Base-by-base conservation (phyloP, 352 stramenopile species). In the Phytopythium litorale region DNA sequence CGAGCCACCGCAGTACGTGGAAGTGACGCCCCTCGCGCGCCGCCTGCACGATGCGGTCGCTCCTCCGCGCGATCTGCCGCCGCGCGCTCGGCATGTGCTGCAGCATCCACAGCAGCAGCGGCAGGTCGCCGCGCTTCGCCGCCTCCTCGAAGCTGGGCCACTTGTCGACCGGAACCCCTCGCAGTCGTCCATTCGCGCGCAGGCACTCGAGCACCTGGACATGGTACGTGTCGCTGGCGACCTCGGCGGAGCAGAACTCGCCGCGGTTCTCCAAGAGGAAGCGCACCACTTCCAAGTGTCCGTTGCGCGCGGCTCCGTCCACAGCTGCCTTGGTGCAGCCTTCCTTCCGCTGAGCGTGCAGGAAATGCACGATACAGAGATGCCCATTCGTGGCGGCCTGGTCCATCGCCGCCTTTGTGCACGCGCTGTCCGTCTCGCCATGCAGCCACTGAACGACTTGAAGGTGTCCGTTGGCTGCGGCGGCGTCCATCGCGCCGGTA, bases 81-180 rank as follows among this genome's bases (percentile, higher is more conserved):
- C 70, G 67, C n/a, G 72, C 65, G 48, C 78, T 58, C 8, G 15
- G 30, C 19, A 37, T 35, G 33, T 9, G 32, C 33, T 45, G 53
- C 23, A 78, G 73, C 11, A 81, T 56, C 73, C 73, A 81, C 33
- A 76, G 70, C 43, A 81, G 56, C 23, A 81, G 45, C 19, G 70
- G 62, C 38, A 80, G 55, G 38, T 80, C 63, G n/a, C 72, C 72
- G 38, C 60, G 64, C 37, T 46, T 64, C 30, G 70, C 71, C 1
- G 67, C 64, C 19, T 76, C 68, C 11, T 62, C 54, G 4, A 50
- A 40, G 25, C 37, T 40, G 16, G 55, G 55, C 55, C 53, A 58
- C 18, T 58, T 32, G 7, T 58, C 53, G 11, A 7, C 15, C 19
- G 40, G 15, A 0, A 50, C 3, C 19, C 32, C 38, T 23, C 55